Evolutionary conservation across 2,329 filamentous ascomycete genomes (phyloP).

Genomic region (Epichloe sp.): DNA sequence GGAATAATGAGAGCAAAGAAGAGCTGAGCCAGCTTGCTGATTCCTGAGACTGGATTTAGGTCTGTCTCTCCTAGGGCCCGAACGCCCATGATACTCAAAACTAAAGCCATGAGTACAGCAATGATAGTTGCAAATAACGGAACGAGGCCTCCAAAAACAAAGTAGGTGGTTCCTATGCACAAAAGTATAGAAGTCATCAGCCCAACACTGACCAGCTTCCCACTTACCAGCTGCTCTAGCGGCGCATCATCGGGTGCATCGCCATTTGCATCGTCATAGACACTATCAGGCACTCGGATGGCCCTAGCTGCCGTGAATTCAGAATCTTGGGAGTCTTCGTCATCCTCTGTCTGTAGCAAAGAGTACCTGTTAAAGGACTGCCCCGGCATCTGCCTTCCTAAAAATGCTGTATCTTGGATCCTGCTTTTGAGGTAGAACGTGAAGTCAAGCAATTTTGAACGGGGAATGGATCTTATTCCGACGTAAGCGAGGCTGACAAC

Average conservation of each 20-base stretch:
- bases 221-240: conserved; percentile 65
- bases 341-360: conserved; percentile 7
- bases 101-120: conserved; percentile 72
- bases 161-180: conserved; percentile 68
- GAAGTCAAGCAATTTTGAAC: conserved; percentile 17
- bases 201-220: conserved; percentile 57
- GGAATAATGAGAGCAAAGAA: conserved; percentile 89
- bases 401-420: neutral
- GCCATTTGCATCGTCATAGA: conserved; percentile 7
- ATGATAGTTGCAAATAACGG: conserved; percentile 62
- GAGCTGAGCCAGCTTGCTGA: conserved; percentile 90
- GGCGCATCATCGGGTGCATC: conserved; percentile 65
- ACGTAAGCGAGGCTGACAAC: conserved; percentile 79
- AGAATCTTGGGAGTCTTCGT: neutral
- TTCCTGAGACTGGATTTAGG: conserved; percentile 89
- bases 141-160: conserved; percentile 73
- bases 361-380: conserved; percentile 12
- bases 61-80: conserved; percentile 70
- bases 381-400: neutral
- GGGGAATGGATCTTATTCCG: conserved; percentile 40
- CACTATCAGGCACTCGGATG: neutral
- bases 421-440: neutral
- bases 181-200: conserved; percentile 64
- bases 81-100: conserved; percentile 63
- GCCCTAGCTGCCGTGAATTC: neutral